Percentiles rank a stretch among this genome's conserved stretches.
These are phyloP conservation scores for Geranium rotundifolium DNA, from an alignment of 345 rosid genomes.

Conservation along the genomic window DNA sequence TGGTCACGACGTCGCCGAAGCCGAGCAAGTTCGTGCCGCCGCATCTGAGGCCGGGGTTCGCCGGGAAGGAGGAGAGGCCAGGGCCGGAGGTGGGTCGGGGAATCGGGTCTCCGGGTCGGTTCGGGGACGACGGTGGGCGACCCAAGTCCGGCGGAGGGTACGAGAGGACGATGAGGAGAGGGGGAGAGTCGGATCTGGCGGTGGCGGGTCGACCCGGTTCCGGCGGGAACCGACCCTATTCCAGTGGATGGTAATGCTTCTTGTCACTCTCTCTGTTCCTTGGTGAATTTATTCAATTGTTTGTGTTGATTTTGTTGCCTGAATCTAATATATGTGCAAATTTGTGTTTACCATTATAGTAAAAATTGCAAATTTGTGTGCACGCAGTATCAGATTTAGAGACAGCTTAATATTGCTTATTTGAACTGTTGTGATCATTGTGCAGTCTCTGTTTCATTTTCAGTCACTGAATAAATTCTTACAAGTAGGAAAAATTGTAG, in stretches of 20 bases:
- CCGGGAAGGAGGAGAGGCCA: slow-evolving; percentile 49
- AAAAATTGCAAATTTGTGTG: no score
- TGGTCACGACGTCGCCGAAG: slow-evolving; percentile 23
- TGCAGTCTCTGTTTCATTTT: no score
- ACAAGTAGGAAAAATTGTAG: no score
- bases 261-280: neutral
- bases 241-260: neutral
- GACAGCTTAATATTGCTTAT: no score
- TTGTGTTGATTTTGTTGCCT: neutral
- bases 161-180: slow-evolving; percentile 37
- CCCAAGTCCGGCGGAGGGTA: slow-evolving; percentile 68
- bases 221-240: slow-evolving; percentile 23
- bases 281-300: neutral
- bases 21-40: slow-evolving; percentile 68
- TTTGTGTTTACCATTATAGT: no score
- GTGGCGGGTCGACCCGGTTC: slow-evolving; percentile 38
- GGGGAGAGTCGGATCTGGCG: slow-evolving; percentile 29
- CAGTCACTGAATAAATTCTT: no score
- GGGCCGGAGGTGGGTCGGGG: slow-evolving; percentile 17
- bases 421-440: no score
- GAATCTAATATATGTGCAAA: no score
- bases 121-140: slow-evolving; percentile 48
- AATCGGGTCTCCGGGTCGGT: slow-evolving; percentile 16
- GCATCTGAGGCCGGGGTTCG: slow-evolving; percentile 86
- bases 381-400: no score